These are phyloP conservation scores for Podospora tetraspora DNA, from an alignment of 495 filamentous ascomycete genomes.

Conservation along the genomic window DNA sequence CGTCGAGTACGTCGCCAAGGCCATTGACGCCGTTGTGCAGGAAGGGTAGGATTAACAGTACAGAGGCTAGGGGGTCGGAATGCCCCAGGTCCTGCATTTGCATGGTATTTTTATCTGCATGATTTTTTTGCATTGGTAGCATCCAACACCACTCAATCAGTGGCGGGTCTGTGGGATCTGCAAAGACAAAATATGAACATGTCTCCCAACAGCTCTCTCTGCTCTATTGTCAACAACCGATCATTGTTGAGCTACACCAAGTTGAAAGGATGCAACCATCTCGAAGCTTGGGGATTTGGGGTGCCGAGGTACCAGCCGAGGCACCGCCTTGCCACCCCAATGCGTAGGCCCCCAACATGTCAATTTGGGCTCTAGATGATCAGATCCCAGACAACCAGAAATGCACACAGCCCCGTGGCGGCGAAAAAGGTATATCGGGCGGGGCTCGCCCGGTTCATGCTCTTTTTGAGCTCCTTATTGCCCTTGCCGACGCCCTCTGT, in stretches of 20 bases:
- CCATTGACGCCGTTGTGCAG: slow-evolving; percentile 78
- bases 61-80: background rate
- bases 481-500: slow-evolving; percentile 81
- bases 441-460: slow-evolving; percentile 71
- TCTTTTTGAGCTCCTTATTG: slow-evolving; percentile 86
- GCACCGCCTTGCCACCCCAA: background rate
- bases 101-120: background rate
- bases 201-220: background rate
- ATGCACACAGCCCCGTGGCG: slow-evolving; percentile 71
- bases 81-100: background rate
- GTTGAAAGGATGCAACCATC: background rate
- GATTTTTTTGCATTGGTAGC: background rate
- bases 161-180: background rate
- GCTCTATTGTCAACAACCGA: background rate
- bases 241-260: too few relatives aligned
- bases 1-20: slow-evolving; percentile 85
- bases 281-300: background rate
- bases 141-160: background rate
- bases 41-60: background rate
- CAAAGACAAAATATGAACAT: background rate
- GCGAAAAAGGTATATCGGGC: slow-evolving; percentile 87
- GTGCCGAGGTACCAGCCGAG: background rate
- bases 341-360: background rate
- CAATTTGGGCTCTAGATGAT: slow-evolving; percentile 53
- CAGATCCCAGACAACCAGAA: slow-evolving; percentile 90